A percentile compares a stretch with the other conserved stretches of the same genome.
phyloP scores from a whole-genome alignment of 495 filamentous ascomycete species.

The Coniosporium apollinis region DNA sequence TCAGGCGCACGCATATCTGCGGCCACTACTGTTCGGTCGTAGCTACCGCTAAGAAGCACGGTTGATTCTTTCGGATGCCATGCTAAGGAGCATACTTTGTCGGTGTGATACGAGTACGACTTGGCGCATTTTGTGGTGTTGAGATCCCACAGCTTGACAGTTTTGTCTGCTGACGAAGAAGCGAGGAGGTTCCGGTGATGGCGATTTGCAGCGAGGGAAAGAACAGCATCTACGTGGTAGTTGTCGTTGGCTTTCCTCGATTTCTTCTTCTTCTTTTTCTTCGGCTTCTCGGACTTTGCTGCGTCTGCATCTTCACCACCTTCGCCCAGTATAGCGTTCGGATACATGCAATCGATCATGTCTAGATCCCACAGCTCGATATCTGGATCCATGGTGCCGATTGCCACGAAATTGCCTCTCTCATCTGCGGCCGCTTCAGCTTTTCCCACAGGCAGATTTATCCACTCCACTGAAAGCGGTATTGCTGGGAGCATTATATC shows the following conservation, averaged over 20 bases:
- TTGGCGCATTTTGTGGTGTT: slow-evolving; percentile 81
- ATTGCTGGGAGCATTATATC: slow-evolving; percentile 98
- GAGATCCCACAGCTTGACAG: slow-evolving; percentile 94
- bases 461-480: slow-evolving; percentile 88
- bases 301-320: slow-evolving; percentile 36
- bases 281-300: slow-evolving; percentile 34
- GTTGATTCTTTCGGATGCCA: slow-evolving; percentile 85
- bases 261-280: slow-evolving; percentile 75
- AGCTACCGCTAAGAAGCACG: slow-evolving; percentile 76
- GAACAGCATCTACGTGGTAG: slow-evolving; percentile 86
- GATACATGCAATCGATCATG: slow-evolving; percentile 90
- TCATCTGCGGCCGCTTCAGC: slow-evolving; percentile 26
- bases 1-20: slow-evolving; percentile 88
- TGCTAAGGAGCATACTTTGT: slow-evolving; percentile 88
- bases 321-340: slow-evolving; percentile 90
- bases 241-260: slow-evolving; percentile 72
- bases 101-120: slow-evolving; percentile 78
- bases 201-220: slow-evolving; percentile 79
- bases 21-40: slow-evolving; percentile 81
- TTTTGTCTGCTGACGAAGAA: slow-evolving; percentile 88
- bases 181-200: slow-evolving; percentile 90
- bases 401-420: slow-evolving; percentile 71
- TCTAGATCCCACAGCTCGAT: slow-evolving; percentile 98
- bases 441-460: slow-evolving; percentile 73
- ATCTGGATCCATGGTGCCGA: slow-evolving; percentile 94